phyloP scores from a whole-genome alignment of 805 yeast genomes.

The Metschnikowia rubicola region DNA sequence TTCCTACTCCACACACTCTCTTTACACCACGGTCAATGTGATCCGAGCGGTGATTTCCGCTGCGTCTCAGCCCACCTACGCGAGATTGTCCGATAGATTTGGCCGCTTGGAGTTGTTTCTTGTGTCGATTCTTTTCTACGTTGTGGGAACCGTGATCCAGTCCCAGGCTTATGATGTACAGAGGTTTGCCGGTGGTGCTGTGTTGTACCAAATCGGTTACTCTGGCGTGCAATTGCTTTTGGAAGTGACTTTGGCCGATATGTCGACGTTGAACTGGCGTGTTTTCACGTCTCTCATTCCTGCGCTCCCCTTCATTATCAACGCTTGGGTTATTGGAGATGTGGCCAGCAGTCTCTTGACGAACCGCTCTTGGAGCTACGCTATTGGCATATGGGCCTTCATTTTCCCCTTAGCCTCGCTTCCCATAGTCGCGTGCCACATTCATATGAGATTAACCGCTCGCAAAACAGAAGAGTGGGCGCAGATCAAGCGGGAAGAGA shows the following conservation, averaged over 20 bases:
- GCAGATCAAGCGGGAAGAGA: conserved; percentile 36
- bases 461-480: conserved; percentile 51
- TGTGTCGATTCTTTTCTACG: conserved; percentile 51
- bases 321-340: conserved; percentile 73
- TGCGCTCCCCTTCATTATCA: conserved; percentile 68
- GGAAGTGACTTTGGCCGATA: conserved; percentile 60
- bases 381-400: conserved; percentile 77
- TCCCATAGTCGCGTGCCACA: conserved; percentile 53
- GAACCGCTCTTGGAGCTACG: conserved; percentile 60
- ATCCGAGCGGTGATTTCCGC: conserved; percentile 60
- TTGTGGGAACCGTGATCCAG: conserved; percentile 61
- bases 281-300: conserved; percentile 62
- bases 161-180: conserved; percentile 57
- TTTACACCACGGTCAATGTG: conserved; percentile 56
- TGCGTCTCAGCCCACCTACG: conserved; percentile 62
- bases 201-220: conserved; percentile 47
- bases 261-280: conserved; percentile 70
- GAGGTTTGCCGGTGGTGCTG: conserved; percentile 63
- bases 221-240: conserved; percentile 59
- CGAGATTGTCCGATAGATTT: conserved; percentile 60
- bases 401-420: conserved; percentile 63
- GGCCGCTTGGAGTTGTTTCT: conserved; percentile 56
- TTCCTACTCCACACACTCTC: conserved; percentile 51
- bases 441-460: conserved; percentile 57
- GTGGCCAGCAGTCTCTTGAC: conserved; percentile 40